phyloP scores from a whole-genome alignment of 2,329 filamentous ascomycete genomes.

The Aspergillus tubingensis region DNA sequence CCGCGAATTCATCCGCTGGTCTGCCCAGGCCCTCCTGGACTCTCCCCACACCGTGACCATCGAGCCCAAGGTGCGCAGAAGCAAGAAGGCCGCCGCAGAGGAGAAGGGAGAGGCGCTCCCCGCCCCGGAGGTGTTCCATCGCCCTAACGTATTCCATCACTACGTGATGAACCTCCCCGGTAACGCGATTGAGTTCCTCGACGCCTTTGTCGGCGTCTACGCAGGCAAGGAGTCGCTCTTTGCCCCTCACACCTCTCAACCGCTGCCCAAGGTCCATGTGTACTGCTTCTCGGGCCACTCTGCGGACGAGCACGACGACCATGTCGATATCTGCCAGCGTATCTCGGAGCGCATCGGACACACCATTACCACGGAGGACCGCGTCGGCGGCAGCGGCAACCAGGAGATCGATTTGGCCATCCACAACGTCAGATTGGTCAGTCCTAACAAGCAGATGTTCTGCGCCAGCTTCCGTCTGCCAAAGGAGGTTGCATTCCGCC shows the following conservation, averaged over 20 bases:
- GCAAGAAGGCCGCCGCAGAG: conserved; percentile 23
- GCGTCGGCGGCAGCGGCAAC: conserved; percentile 54
- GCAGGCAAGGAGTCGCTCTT: conserved; percentile 69
- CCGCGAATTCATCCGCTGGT: conserved; percentile 72
- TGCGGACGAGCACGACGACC: conserved; percentile 67
- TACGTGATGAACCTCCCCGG: conserved; percentile 98
- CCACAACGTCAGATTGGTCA: conserved; percentile 76
- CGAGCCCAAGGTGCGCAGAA: conserved; percentile 45
- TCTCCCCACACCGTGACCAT: conserved; percentile 57
- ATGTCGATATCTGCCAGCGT: conserved; percentile 64
- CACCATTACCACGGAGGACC: conserved; percentile 57
- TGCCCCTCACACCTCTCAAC: conserved; percentile 56
- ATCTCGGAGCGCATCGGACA: conserved; percentile 64
- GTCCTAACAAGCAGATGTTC: conserved; percentile 94
- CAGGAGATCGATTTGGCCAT: conserved; percentile 61
- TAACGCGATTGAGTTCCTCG: conserved; percentile 80
- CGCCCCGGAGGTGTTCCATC: conserved; percentile 31
- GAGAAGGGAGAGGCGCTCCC: conserved; percentile 34
- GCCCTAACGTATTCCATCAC: conserved; percentile 77
- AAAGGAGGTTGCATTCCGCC: conserved; percentile 72
- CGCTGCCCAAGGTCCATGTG: conserved; percentile 83
- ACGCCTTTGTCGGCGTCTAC: conserved; percentile 77
- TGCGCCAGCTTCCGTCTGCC: conserved; percentile 91
- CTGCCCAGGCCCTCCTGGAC: conserved; percentile 59
- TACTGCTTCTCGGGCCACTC: conserved; percentile 90